Base-by-base conservation (phyloP, 169 alveolate species). In the Pseudocohnilembus persalinus region DNA sequence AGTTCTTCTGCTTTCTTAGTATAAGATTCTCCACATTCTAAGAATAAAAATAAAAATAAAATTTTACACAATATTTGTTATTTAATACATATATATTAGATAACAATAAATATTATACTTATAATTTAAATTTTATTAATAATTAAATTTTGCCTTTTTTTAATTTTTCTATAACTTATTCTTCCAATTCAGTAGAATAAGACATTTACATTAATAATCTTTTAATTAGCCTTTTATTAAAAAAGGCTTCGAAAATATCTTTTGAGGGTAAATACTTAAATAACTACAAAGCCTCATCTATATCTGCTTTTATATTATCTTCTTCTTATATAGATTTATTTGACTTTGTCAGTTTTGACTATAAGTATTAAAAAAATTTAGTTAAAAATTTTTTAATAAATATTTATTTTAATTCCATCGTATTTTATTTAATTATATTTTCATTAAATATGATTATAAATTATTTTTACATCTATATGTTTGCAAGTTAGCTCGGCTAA, bases 241-340 rank as follows among this genome's bases (percentile, higher is more conserved):
- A 92, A 85, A 92, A 89, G 29, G 88, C 93, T 65, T 92, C 96
- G 73, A 92, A 92, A 72, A 92, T 82, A 83, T 92, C 96, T 79
- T 92, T 92, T 49, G 94, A 85, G n/a, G 86, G 82, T 24, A 90
- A 82, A 73, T 87, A 87, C 65, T 89, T 86, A 84, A 92, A 88
- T n/a, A 92, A 73, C 28, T 85, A 74, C 1, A 92, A 77, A 0
- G 89, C 88, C 25, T 90, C 88, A 1, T 90, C 79, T 63, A 90
- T 73, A 26, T 76, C 72, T 24, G 75, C 35, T 34, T 88, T 75
- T 1, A 90, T 74, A 80, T 29, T 29, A 29, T 87, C 85, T 31
- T 88, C 89, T 49, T 90, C 93, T 74, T 83, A 31, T 29, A 88
- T 80, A 0, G 82, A 80, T 49, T 49, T 49, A 49, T 49, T 49